Conservation (phyloP, 2,329 filamentous ascomycete genomes). For the Clonostachys sp. region DNA sequence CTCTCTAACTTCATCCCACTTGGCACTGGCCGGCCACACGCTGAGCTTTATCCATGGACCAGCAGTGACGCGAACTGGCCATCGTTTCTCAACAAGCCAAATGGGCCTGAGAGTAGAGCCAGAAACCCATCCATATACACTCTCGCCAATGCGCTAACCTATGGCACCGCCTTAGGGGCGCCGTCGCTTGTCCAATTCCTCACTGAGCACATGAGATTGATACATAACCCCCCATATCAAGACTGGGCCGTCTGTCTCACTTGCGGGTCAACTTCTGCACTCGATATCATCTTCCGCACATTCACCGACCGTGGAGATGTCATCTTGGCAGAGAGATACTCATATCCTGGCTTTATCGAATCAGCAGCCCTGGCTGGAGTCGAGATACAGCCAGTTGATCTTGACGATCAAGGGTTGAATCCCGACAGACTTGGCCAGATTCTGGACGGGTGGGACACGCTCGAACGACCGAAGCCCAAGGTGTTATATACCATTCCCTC, state of each 20-base stretch:
- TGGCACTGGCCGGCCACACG: too few species aligned
- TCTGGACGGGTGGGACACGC: slow-evolving; percentile 59
- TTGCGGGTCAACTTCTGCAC: slow-evolving; percentile 62
- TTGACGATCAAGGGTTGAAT: slow-evolving; percentile 57
- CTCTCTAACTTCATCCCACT: too few species aligned
- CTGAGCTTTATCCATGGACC: too few species aligned
- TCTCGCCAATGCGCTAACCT: slow-evolving; percentile 58
- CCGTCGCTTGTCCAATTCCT: slow-evolving; percentile 66
- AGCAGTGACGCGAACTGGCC: too few species aligned
- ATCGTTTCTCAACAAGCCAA: too few species aligned
- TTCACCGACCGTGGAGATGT: slow-evolving; percentile 56
- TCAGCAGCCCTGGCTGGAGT: slow-evolving; percentile 60
- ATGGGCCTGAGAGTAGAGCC: too few species aligned
- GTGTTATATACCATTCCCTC: slow-evolving; percentile 69
- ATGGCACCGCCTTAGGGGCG: slow-evolving; percentile 65
- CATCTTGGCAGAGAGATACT: slow-evolving; percentile 63
- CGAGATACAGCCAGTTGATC: slow-evolving; percentile 52
- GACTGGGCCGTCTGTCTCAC: slow-evolving; percentile 68
- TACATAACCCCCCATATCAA: slow-evolving; percentile 65
- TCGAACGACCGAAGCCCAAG: slow-evolving; percentile 54
- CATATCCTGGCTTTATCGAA: slow-evolving; percentile 46
- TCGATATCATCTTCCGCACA: slow-evolving; percentile 63
- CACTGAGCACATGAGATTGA: slow-evolving; percentile 71
- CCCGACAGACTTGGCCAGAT: slow-evolving; percentile 49
- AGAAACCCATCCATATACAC: too few species aligned